phyloP scores from a whole-genome alignment of 2,329 filamentous ascomycete genomes.

The Arthrobotrys musiformis region DNA sequence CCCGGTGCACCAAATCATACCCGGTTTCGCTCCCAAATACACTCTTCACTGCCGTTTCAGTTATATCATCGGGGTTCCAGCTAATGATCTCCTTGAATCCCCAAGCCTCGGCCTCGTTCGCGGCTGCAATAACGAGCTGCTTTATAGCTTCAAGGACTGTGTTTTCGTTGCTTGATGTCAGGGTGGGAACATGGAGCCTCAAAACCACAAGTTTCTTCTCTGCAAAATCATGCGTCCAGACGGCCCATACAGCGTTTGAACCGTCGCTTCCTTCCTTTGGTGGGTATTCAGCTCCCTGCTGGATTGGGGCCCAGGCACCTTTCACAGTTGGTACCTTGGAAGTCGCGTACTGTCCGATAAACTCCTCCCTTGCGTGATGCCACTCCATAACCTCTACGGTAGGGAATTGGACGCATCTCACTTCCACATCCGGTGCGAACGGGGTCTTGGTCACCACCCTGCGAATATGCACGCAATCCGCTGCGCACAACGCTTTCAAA shows the following conservation, averaged over 20 bases:
- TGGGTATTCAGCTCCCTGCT: slow-evolving; percentile 27
- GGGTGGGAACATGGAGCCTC: slow-evolving; percentile 33
- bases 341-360: slow-evolving; percentile 48
- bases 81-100: slow-evolving; percentile 45
- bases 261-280: slow-evolving; percentile 47
- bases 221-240: slow-evolving; percentile 52
- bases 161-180: slow-evolving; percentile 25
- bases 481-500: slow-evolving; percentile 44
- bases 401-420: slow-evolving; percentile 50
- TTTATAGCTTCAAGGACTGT: slow-evolving; percentile 24
- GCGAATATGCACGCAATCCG: slow-evolving; percentile 42
- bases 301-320: slow-evolving; percentile 40
- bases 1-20: slow-evolving; percentile 48
- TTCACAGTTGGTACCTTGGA: slow-evolving; percentile 34
- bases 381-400: slow-evolving; percentile 50
- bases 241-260: slow-evolving; percentile 35
- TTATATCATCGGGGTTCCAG: slow-evolving; percentile 46
- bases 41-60: slow-evolving; percentile 30
- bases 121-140: slow-evolving; percentile 37
- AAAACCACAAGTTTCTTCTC: slow-evolving; percentile 47
- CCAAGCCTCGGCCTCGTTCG: slow-evolving; percentile 39
- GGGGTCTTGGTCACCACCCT: slow-evolving; percentile 26
- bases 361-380: slow-evolving; percentile 55
- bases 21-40: slow-evolving; percentile 37
- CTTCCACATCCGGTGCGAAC: slow-evolving; percentile 31